Conservation (phyloP, 1,139 yeast genomes). For the Lodderomyces theae region DNA sequence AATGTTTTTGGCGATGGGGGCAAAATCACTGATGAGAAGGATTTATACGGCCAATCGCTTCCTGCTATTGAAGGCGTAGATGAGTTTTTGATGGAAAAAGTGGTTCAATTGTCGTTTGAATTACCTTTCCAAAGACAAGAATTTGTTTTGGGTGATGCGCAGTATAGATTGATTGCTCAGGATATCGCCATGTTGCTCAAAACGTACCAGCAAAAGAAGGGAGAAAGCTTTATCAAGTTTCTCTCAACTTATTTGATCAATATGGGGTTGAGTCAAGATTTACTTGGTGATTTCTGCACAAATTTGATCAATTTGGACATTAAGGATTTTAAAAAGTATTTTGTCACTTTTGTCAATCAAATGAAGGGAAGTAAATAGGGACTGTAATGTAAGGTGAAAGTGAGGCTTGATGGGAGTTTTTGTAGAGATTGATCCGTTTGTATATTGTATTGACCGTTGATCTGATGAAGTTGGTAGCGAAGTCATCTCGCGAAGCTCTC, state of each 20-base stretch:
- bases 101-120: slow-evolving; percentile 71
- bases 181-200: slow-evolving; percentile 75
- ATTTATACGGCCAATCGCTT: slow-evolving; percentile 52
- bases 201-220: slow-evolving; percentile 47
- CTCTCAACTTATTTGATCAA: slow-evolving; percentile 55
- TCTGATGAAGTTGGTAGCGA: not conserved
- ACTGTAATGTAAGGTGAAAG: not conserved
- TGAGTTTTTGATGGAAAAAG: slow-evolving; percentile 64
- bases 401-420: not conserved
- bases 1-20: slow-evolving; percentile 63
- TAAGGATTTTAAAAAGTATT: slow-evolving; percentile 64
- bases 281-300: slow-evolving; percentile 56
- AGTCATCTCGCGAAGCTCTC: slow-evolving; percentile 8
- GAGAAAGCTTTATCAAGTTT: slow-evolving; percentile 45
- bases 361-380: slow-evolving; percentile 26
- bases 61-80: slow-evolving; percentile 69
- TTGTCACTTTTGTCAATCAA: slow-evolving; percentile 54
- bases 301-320: slow-evolving; percentile 52
- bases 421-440: too few relatives aligned
- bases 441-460: too few relatives aligned
- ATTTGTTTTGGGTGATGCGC: slow-evolving; percentile 74
- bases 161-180: slow-evolving; percentile 66
- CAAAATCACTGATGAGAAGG: slow-evolving; percentile 52
- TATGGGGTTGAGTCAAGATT: slow-evolving; percentile 57
- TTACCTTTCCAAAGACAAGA: slow-evolving; percentile 69